These are phyloP conservation scores for Coemansia sp. DNA, from an alignment of 192 early-diverging fungal genomes.

Conservation along the genomic window DNA sequence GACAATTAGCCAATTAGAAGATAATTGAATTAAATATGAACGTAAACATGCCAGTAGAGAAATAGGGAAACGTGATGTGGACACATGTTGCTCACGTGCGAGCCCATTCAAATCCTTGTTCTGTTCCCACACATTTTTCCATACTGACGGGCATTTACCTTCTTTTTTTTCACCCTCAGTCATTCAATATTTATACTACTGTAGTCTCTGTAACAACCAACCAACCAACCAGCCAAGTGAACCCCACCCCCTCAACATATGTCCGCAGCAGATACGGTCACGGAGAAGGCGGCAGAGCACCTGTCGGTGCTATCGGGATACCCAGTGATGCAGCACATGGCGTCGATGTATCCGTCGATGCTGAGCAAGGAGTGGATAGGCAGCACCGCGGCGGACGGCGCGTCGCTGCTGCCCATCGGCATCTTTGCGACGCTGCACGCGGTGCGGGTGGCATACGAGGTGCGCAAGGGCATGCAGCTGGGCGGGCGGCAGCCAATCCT, in stretches of 20 bases:
- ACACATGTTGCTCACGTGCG: not conserved
- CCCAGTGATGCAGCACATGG: slow-evolving; percentile 32
- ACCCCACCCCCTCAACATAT: too few relatives aligned
- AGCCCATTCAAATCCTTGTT: not conserved
- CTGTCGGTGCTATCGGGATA: slow-evolving; percentile 5
- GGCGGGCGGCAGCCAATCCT: slow-evolving; percentile 33
- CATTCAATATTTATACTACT: not conserved
- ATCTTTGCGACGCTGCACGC: slow-evolving; percentile 56
- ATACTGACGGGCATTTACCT: not conserved
- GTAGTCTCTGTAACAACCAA: too few relatives aligned
- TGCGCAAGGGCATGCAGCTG: slow-evolving; percentile 48
- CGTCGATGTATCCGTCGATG: slow-evolving; percentile 24
- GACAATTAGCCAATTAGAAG: too few relatives aligned
- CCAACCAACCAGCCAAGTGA: too few relatives aligned
- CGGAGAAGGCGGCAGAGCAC: too few relatives aligned
- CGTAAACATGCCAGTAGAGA: not conserved
- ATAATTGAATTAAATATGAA: too few relatives aligned
- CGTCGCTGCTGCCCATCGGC: slow-evolving; percentile 41
- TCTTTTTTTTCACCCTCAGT: not conserved
- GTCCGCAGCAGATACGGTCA: not conserved
- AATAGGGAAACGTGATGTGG: not conserved
- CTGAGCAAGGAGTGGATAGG: slow-evolving; percentile 30
- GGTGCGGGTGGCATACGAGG: slow-evolving; percentile 52
- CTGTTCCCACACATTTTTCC: too few relatives aligned
- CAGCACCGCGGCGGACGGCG: slow-evolving; percentile 5